Evolutionary conservation across 1,284 basidiomycete genomes (phyloP).

Genomic region (Kwoniella shivajii): DNA sequence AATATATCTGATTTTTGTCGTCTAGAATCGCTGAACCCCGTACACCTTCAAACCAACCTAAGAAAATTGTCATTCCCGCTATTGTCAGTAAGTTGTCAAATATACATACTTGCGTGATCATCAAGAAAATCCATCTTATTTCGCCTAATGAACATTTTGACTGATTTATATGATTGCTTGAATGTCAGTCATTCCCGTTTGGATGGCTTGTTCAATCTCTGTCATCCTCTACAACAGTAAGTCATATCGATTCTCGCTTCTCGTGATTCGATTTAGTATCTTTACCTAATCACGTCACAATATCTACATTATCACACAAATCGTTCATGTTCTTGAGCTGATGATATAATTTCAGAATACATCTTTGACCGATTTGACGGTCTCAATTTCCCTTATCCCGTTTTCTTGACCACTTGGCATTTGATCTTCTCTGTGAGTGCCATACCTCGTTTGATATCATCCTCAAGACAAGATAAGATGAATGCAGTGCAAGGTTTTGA

Average conservation of each 20-base stretch:
- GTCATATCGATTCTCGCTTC: too few relatives aligned
- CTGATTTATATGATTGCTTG: not conserved
- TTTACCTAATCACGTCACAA: too few relatives aligned
- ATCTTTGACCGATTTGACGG: constrained; percentile 82
- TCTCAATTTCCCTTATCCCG: constrained; percentile 78
- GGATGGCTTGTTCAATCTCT: constrained; percentile 82
- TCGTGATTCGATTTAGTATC: too few relatives aligned
- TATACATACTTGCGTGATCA: not conserved
- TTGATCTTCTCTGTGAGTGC: constrained; percentile 75
- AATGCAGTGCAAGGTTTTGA: not conserved
- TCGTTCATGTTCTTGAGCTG: not conserved
- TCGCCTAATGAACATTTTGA: not conserved
- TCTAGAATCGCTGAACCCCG: constrained; percentile 22
- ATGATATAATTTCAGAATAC: constrained; percentile 58
- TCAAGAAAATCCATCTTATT: not conserved
- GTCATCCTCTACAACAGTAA: constrained; percentile 94
- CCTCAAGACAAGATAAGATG: too few relatives aligned
- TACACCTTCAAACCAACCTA: constrained; percentile 35
- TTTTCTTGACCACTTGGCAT: constrained; percentile 87
- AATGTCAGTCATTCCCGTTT: constrained; percentile 52
- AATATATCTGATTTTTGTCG: not conserved
- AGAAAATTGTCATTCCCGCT: constrained; percentile 54
- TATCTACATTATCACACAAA: too few relatives aligned
- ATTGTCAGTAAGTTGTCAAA: constrained; percentile 48
- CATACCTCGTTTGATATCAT: not conserved